Evolutionary conservation across 192 early-diverging fungal genomes (phyloP).

Genomic region (Rhizophagus sp.): DNA sequence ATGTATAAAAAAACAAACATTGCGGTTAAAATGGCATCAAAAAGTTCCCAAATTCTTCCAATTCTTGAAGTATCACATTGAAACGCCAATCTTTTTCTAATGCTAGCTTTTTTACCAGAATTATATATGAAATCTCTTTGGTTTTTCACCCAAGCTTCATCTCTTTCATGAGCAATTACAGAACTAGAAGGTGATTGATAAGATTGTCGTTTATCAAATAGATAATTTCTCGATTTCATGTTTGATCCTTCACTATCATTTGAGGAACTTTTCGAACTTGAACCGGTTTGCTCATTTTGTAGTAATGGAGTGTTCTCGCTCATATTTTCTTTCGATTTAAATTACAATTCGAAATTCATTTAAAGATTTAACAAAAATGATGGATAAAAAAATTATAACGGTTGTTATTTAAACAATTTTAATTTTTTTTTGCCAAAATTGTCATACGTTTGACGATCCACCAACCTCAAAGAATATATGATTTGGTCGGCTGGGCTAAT

Average conservation of each 20-base stretch:
- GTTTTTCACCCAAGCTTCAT: constrained; percentile 8
- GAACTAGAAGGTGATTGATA: neutral
- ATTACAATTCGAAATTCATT: no score
- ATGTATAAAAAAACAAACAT: constrained; percentile 53
- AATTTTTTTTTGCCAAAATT: no score
- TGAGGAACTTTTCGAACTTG: neutral
- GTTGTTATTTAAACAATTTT: no score
- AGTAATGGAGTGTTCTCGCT: neutral
- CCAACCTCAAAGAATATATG: no score
- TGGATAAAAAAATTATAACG: no score
- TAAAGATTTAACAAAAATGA: no score
- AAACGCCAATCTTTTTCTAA: neutral
- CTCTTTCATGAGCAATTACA: neutral
- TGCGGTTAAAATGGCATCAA: constrained; percentile 53
- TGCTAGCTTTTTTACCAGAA: neutral
- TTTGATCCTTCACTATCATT: neutral
- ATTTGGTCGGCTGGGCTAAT: no score
- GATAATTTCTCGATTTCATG: neutral
- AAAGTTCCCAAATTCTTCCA: constrained; percentile 60
- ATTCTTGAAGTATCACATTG: neutral
- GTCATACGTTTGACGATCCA: no score
- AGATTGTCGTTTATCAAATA: neutral
- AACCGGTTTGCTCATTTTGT: neutral
- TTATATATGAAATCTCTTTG: neutral
- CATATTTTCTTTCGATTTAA: neutral